A percentile compares a stretch with the other conserved stretches of the same genome.
Evolutionary conservation across 345 rosid genomes (phyloP).

Genomic region (Hypericum perforatum): DNA sequence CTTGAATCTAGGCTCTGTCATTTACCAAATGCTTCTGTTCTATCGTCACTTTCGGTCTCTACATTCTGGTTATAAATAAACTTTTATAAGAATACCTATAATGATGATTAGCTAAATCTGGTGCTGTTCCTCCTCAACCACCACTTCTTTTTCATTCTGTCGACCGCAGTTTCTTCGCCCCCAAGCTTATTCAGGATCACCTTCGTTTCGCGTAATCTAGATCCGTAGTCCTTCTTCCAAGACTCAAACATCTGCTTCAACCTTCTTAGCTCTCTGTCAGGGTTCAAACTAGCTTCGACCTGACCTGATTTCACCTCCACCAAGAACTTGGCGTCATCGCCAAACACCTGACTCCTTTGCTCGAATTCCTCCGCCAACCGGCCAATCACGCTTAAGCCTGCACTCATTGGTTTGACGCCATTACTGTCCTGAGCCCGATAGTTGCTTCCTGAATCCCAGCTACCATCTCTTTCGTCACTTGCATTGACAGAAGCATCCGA

Average conservation of each 20-base stretch:
- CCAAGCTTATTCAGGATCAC: conserved; percentile 79
- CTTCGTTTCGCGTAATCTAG: conserved; percentile 76
- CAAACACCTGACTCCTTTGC: conserved; percentile 92
- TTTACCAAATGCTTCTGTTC: conserved; percentile 1
- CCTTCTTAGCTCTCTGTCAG: conserved; percentile 76
- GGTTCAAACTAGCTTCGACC: conserved; percentile 87
- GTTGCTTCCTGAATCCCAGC: conserved; percentile 60
- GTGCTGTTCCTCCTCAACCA: conserved; percentile 95
- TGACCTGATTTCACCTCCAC: conserved; percentile 97
- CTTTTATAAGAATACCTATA: too few relatives aligned
- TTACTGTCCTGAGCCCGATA: conserved; percentile 55
- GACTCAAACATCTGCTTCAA: conserved; percentile 92
- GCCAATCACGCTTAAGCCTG: conserved; percentile 80
- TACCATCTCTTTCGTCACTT: conserved; percentile 54
- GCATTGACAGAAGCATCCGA: conserved; percentile 88
- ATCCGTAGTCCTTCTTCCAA: conserved; percentile 92
- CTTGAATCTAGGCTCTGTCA: background rate
- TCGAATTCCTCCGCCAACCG: conserved; percentile 90
- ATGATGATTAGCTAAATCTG: conserved; percentile 35
- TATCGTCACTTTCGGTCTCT: background rate
- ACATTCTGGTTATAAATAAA: background rate
- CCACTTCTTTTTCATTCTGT: conserved; percentile 76
- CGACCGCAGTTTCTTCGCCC: conserved; percentile 62
- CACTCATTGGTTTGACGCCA: conserved; percentile 65
- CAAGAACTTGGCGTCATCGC: conserved; percentile 91